Conservation (phyloP, 176 grass and related monocot species). For the Dendrocalamus sinicus region DNA sequence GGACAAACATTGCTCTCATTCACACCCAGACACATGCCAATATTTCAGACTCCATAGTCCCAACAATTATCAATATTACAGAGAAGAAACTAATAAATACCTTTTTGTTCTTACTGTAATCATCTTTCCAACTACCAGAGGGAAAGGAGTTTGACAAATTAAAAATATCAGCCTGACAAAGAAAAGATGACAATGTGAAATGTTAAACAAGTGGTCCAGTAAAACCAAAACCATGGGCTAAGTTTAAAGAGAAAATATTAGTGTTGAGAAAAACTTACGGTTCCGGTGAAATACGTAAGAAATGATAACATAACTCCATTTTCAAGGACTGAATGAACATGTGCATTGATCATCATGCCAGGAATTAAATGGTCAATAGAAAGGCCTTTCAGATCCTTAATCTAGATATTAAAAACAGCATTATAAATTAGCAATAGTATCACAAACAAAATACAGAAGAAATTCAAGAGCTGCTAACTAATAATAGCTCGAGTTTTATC, state of each 20-base stretch:
- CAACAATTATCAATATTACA: conserved; percentile 15
- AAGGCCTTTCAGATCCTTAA: conserved; percentile 87
- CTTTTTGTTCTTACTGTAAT: conserved; percentile 88
- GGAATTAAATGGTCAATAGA: conserved; percentile 95
- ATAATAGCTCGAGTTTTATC: not conserved
- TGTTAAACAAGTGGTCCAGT: conserved; percentile 7
- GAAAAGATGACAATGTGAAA: conserved; percentile 28
- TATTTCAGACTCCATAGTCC: not conserved
- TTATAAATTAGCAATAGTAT: conserved; percentile 38
- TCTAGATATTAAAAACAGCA: conserved; percentile 51
- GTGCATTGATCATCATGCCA: conserved; percentile 96
- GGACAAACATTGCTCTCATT: not conserved
- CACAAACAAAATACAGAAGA: conserved; percentile 23
- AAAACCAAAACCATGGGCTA: conserved; percentile 34
- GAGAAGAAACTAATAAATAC: conserved; percentile 43
- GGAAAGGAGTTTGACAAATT: conserved; percentile 70
- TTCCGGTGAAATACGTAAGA: conserved; percentile 97
- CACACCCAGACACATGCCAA: not conserved
- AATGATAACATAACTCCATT: conserved; percentile 96
- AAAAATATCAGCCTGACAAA: conserved; percentile 79
- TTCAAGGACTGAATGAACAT: conserved; percentile 79
- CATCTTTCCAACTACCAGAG: conserved; percentile 76
- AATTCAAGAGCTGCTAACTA: not conserved
- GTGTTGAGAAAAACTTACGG: conserved; percentile 51
- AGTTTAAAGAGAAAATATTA: conserved; percentile 6